Evolutionary conservation across 352 stramenopile genomes (phyloP).

Genomic region (Chrysophaeum taylorii): DNA sequence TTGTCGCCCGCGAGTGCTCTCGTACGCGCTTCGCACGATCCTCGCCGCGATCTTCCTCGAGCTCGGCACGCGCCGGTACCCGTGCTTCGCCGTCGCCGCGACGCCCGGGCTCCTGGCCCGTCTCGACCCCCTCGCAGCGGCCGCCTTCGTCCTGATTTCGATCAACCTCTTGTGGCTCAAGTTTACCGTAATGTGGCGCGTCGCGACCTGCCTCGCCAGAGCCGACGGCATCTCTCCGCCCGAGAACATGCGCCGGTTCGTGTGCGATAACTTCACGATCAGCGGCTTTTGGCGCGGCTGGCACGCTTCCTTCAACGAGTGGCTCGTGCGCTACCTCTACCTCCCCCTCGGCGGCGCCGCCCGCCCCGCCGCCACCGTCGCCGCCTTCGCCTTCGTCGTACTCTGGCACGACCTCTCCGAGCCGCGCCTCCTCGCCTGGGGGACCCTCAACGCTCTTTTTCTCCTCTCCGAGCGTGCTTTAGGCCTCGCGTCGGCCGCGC

Average conservation of each 20-base stretch:
- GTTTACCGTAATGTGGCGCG: constrained; percentile 51
- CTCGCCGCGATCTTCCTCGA: constrained; percentile 37
- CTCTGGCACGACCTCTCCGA: constrained; percentile 54
- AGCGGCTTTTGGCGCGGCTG: constrained; percentile 42
- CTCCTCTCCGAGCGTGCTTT: constrained; percentile 36
- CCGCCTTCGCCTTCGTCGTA: constrained; percentile 50
- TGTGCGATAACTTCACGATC: constrained; percentile 52
- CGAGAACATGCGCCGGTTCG: constrained; percentile 53
- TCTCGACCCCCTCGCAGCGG: not conserved
- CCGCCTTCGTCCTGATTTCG: constrained; percentile 30
- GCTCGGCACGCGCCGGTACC: constrained; percentile 24
- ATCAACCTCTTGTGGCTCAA: constrained; percentile 54
- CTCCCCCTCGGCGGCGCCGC: constrained; percentile 39
- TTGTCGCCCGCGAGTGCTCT: constrained; percentile 13
- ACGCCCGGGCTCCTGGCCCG: constrained; percentile 15
- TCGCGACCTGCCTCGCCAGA: constrained; percentile 42
- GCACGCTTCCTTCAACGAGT: constrained; percentile 50
- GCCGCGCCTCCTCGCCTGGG: constrained; percentile 43
- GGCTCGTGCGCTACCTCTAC: constrained; percentile 54
- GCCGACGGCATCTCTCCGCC: constrained; percentile 41
- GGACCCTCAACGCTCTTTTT: constrained; percentile 39
- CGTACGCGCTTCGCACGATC: constrained; percentile 30
- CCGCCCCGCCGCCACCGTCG: constrained; percentile 2
- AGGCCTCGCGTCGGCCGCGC: no score
- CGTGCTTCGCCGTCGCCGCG: constrained; percentile 35